Conservation (phyloP, 768 basidiomycete species). For the Boletus rubroflammeus region DNA sequence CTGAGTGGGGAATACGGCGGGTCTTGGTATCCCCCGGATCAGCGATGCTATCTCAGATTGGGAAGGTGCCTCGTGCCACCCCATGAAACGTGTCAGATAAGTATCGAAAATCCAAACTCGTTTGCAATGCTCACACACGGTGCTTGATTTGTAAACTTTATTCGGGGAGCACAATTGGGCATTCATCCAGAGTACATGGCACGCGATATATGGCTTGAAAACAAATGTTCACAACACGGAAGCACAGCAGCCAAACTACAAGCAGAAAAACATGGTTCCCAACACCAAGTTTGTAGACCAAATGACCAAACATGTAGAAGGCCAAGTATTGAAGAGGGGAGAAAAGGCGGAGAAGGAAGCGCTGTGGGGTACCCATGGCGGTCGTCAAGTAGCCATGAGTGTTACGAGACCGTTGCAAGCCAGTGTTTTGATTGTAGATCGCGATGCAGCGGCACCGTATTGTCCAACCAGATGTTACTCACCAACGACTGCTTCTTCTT, state of each 20-base stretch:
- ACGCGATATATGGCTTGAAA: neutral
- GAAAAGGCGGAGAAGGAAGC: slow-evolving; percentile 18
- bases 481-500: slow-evolving; percentile 11
- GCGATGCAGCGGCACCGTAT: slow-evolving; percentile 22
- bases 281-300: neutral
- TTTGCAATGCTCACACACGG: neutral
- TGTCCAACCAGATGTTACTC: slow-evolving; percentile 1
- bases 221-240: neutral
- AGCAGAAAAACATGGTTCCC: neutral
- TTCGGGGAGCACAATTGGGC: neutral
- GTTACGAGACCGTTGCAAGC: neutral
- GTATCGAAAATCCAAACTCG: neutral
- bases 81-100: neutral
- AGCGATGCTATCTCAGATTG: neutral
- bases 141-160: neutral
- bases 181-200: neutral
- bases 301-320: neutral
- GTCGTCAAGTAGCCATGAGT: slow-evolving; percentile 15
- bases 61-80: neutral
- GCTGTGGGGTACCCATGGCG: neutral
- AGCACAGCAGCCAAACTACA: neutral
- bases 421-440: slow-evolving; percentile 2
- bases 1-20: neutral
- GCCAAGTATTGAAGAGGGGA: slow-evolving; percentile 2
- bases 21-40: neutral